A percentile compares a stretch with the other conserved stretches of the same genome.
Evolutionary conservation across 192 early-diverging fungal species (phyloP).

Genomic region (Entomortierella lignicola): DNA sequence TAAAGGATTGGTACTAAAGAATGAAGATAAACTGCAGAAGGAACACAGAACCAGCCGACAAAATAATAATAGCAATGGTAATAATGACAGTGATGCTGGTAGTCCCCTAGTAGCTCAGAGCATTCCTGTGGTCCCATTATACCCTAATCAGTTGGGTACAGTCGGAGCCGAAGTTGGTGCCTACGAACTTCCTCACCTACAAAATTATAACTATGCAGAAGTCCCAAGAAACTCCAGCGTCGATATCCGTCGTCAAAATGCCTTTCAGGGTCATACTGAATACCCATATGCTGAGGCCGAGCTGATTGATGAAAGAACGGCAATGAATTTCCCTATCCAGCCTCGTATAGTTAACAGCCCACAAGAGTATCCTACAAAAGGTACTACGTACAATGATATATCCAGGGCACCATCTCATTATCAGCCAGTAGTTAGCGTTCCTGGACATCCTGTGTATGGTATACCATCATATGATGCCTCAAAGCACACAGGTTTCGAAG

Average conservation of each 20-base stretch:
- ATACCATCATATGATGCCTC: background rate
- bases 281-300: slow-evolving; percentile 2
- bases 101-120: background rate
- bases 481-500: background rate
- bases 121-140: background rate
- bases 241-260: background rate
- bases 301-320: slow-evolving; percentile 14
- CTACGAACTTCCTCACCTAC: background rate
- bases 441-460: slow-evolving; percentile 23
- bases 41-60: slow-evolving; percentile 9
- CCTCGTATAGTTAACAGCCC: background rate
- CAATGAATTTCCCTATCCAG: too few species aligned
- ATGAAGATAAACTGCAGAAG: slow-evolving; percentile 42
- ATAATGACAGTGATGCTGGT: background rate
- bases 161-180: background rate
- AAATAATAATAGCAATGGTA: background rate
- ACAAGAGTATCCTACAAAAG: slow-evolving; percentile 22
- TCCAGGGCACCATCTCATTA: slow-evolving; percentile 12
- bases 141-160: background rate
- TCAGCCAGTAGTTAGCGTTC: slow-evolving; percentile 10
- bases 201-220: slow-evolving; percentile 3
- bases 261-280: background rate
- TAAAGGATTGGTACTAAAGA: slow-evolving; percentile 44
- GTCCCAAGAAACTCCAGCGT: background rate
- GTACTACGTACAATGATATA: background rate